Conservation (phyloP, 768 basidiomycete genomes). For the Mycena pura region DNA sequence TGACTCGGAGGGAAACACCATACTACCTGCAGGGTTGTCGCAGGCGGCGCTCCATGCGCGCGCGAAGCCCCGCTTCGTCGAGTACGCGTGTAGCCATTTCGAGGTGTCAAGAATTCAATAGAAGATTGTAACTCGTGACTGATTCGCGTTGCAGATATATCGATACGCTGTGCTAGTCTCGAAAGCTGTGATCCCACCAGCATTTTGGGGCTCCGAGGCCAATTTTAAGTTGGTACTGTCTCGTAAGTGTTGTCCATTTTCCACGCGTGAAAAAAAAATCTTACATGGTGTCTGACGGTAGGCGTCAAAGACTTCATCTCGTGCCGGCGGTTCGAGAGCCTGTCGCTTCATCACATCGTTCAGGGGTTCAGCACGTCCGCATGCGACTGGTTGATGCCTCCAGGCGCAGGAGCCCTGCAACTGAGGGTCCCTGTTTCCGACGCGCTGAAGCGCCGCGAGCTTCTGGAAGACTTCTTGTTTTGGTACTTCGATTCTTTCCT, state of each 20-base stretch:
- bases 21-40: slow-evolving; percentile 52
- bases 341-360: slow-evolving; percentile 76
- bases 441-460: slow-evolving; percentile 74
- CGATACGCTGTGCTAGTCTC: slow-evolving; percentile 70
- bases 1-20: slow-evolving; percentile 57
- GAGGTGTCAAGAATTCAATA: slow-evolving; percentile 54
- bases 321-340: slow-evolving; percentile 80
- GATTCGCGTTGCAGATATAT: slow-evolving; percentile 61
- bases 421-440: slow-evolving; percentile 68
- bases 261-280: not conserved
- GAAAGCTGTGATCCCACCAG: slow-evolving; percentile 71
- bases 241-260: slow-evolving; percentile 48
- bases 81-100: slow-evolving; percentile 70
- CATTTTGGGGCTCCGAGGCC: slow-evolving; percentile 76
- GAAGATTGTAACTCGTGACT: not conserved
- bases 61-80: slow-evolving; percentile 77
- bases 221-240: slow-evolving; percentile 68
- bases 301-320: slow-evolving; percentile 79
- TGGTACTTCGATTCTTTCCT: slow-evolving; percentile 95
- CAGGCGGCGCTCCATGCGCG: slow-evolving; percentile 52
- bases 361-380: slow-evolving; percentile 78
- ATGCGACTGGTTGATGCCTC: slow-evolving; percentile 80
- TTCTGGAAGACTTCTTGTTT: slow-evolving; percentile 88
- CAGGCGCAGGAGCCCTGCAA: slow-evolving; percentile 46
- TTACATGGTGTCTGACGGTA: slow-evolving; percentile 35